Conservation (phyloP, 164 flowering plant species). For the Vitis amurensis region DNA sequence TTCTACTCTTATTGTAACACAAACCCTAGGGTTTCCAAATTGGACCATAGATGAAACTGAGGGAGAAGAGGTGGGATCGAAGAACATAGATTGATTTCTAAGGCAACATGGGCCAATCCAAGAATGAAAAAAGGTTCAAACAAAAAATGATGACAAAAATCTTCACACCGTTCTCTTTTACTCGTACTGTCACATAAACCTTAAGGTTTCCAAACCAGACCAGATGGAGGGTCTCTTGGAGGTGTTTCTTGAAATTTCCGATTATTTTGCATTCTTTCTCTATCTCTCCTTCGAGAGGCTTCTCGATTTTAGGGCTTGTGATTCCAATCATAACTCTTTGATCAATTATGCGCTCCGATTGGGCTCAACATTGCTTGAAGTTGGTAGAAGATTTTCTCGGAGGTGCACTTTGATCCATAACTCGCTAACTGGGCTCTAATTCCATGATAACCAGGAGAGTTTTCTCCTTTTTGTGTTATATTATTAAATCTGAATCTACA, state of each 20-base stretch:
- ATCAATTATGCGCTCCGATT: constrained; percentile 57
- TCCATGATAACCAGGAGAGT: constrained; percentile 7
- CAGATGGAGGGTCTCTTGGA: constrained; percentile 46
- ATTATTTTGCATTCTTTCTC: constrained; percentile 37
- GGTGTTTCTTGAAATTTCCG: constrained; percentile 46
- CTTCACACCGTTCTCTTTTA: constrained; percentile 7
- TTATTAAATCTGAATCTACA: too few relatives aligned
- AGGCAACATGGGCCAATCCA: too few relatives aligned
- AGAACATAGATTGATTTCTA: too few relatives aligned
- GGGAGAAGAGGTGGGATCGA: too few relatives aligned
- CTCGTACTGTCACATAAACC: constrained; percentile 13
- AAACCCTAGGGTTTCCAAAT: too few relatives aligned
- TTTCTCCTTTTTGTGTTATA: too few relatives aligned
- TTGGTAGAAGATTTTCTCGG: constrained; percentile 57
- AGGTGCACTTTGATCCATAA: constrained; percentile 64
- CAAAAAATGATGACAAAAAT: too few relatives aligned
- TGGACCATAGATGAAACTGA: too few relatives aligned
- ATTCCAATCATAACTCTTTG: constrained; percentile 42
- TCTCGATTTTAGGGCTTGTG: constrained; percentile 49
- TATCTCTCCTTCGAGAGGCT: constrained; percentile 62
- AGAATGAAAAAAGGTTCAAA: too few relatives aligned
- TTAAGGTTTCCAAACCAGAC: constrained; percentile 9
- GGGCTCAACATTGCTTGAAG: constrained; percentile 56
- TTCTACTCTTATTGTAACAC: too few relatives aligned
- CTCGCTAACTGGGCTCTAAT: constrained; percentile 72